Evolutionary conservation across 2,329 filamentous ascomycete genomes (phyloP), one percentile per base, ranked within the genome.

Genomic region (Talaromyces atroroseus): DNA sequence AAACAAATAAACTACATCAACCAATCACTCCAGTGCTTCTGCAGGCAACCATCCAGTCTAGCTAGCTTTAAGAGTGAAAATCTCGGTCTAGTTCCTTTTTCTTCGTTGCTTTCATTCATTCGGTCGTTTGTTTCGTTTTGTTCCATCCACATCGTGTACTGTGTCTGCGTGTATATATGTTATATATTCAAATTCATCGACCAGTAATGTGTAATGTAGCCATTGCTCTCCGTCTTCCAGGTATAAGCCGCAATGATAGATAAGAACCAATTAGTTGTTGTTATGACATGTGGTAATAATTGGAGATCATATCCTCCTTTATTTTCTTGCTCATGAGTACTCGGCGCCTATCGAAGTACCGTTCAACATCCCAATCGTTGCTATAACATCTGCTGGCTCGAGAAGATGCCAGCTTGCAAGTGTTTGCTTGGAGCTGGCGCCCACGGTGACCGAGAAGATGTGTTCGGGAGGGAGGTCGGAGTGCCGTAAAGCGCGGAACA

Each of bases 391-490:
- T 57, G 85, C 79, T 0, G 94, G 91, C 70, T 96, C 92, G 8
- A 95, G 80, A 11, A 97, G 76, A 72, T 96, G 92, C 86, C 90
- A 96, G 63, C 85, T 86, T 16, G 94, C 94, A 55, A 95, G 79
- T 2, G 94, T 97, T 66, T 91, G 87, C 78, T 96, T 96, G 55
- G 88, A 92, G 73, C 88, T 94, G 5, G 91, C 88, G 2, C 94
- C 94, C 2, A 97, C 90, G 0, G 91, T 96, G 45, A 95, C 90
- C 1, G 90, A 90, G 74, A 95, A 97, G 60, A 95, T 83, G 66
- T 91, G 83, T 36, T 90, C 69, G 73, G 74, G 61, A 67, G 80
- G 71, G 74, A 85, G 68, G 71, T 81, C 68, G 66, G 80, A 80
- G 60, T 78, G 74, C 53, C 81, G 71, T 46, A 97, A 80, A 14